Conservation (phyloP, 2,329 filamentous ascomycete genomes). For the Diaporthe sp. region DNA sequence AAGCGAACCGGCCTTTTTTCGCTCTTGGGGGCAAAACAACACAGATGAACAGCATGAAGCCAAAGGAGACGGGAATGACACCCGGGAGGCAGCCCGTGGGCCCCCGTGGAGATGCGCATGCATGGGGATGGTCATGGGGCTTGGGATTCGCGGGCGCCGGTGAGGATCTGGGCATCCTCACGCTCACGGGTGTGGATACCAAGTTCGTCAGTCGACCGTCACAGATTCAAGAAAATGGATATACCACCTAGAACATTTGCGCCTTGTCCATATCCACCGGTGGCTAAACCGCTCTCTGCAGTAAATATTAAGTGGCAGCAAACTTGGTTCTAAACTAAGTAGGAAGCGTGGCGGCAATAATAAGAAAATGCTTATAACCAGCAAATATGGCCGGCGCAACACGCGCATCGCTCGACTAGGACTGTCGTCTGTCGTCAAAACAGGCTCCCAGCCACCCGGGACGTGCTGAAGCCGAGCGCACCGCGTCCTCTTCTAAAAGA, state of each 20-base stretch:
- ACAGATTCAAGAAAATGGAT: neutral
- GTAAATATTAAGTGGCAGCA: neutral
- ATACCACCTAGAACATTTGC: neutral
- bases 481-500: neutral
- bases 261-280: neutral
- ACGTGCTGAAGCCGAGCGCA: conserved; percentile 2
- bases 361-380: neutral
- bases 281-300: too few species aligned
- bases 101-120: neutral
- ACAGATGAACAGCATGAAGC: neutral
- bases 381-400: neutral
- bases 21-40: too few species aligned
- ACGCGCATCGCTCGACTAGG: neutral
- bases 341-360: neutral
- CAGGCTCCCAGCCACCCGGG: conserved; percentile 28
- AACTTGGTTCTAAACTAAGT: neutral
- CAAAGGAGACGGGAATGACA: neutral
- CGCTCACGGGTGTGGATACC: conserved; percentile 1
- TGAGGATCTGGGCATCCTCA: neutral
- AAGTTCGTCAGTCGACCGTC: neutral
- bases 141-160: neutral
- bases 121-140: conserved; percentile 11
- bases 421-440: conserved; percentile 1
- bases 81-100: conserved; percentile 2
- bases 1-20: neutral